phyloP scores from a whole-genome alignment of 495 filamentous ascomycete species.

The Aspergillus incahuasiensis region DNA sequence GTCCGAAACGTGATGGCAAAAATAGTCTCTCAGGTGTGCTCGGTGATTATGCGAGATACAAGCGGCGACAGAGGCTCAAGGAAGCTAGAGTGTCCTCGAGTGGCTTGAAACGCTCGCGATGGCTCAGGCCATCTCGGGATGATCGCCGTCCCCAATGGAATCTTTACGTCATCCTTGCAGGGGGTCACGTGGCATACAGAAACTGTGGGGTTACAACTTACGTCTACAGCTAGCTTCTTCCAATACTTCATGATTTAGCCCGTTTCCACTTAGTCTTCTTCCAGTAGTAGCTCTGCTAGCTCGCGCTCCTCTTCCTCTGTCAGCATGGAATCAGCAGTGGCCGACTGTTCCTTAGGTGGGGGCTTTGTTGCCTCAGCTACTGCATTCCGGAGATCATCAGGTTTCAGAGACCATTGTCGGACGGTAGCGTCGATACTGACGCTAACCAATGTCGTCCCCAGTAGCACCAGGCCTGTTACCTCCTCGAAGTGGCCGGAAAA shows the following conservation, averaged over 20 bases:
- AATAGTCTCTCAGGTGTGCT: background rate
- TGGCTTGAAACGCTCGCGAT: slow-evolving; percentile 12
- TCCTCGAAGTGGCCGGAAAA: slow-evolving; percentile 90
- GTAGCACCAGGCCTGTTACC: slow-evolving; percentile 70
- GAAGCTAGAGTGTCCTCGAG: slow-evolving; percentile 3
- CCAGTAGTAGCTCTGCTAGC: slow-evolving; percentile 83
- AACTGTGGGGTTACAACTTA: background rate
- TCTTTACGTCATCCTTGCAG: slow-evolving; percentile 36
- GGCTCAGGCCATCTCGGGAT: slow-evolving; percentile 20
- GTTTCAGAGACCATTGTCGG: slow-evolving; percentile 70
- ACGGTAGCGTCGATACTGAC: slow-evolving; percentile 87
- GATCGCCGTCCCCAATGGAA: slow-evolving; percentile 26
- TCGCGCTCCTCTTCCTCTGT: slow-evolving; percentile 83
- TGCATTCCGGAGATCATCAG: slow-evolving; percentile 57
- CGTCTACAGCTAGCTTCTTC: background rate
- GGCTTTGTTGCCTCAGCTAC: slow-evolving; percentile 53
- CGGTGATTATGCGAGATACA: background rate
- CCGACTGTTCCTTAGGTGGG: slow-evolving; percentile 43
- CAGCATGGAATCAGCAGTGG: slow-evolving; percentile 46
- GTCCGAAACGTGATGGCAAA: background rate
- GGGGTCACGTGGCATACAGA: slow-evolving; percentile 26
- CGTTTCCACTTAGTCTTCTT: slow-evolving; percentile 47
- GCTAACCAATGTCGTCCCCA: slow-evolving; percentile 63
- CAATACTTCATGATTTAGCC: slow-evolving; percentile 1
- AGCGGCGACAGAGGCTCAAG: slow-evolving; percentile 9